A percentile compares a stretch with the other conserved stretches of the same genome.
These are phyloP conservation scores for Auriculariales sp. DNA, from an alignment of 768 basidiomycete species.

Conservation along the genomic window DNA sequence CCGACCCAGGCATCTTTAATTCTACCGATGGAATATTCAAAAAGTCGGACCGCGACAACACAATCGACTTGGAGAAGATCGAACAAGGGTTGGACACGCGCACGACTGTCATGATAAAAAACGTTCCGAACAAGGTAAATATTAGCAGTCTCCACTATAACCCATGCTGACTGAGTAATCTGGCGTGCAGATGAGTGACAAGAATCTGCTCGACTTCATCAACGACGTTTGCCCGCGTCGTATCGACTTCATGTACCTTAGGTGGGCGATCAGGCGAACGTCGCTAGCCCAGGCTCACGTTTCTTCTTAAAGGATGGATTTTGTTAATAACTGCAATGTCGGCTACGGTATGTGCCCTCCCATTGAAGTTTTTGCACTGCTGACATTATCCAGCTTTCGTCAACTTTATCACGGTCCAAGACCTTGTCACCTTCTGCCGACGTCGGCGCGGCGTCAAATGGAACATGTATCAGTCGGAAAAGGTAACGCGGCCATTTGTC, in stretches of 20 bases:
- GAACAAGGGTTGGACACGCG: constrained; percentile 66
- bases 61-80: constrained; percentile 54
- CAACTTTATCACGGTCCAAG: constrained; percentile 71
- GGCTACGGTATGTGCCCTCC: constrained; percentile 12
- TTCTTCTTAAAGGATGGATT: constrained; percentile 60
- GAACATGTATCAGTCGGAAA: constrained; percentile 24
- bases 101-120: constrained; percentile 83
- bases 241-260: constrained; percentile 76
- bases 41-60: constrained; percentile 30
- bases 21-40: too few relatives aligned
- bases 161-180: background rate
- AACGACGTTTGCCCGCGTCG: constrained; percentile 55
- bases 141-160: background rate
- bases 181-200: constrained; percentile 62
- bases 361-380: background rate
- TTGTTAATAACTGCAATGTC: constrained; percentile 24
- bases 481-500: too few relatives aligned
- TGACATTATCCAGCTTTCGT: constrained; percentile 78
- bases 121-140: constrained; percentile 67
- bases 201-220: constrained; percentile 53
- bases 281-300: constrained; percentile 1
- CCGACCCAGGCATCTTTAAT: too few relatives aligned
- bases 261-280: constrained; percentile 11
- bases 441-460: constrained; percentile 67
- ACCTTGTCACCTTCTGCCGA: constrained; percentile 63